phyloP scores from a whole-genome alignment of 2,329 filamentous ascomycete species.

The Diaporthe caulivora region DNA sequence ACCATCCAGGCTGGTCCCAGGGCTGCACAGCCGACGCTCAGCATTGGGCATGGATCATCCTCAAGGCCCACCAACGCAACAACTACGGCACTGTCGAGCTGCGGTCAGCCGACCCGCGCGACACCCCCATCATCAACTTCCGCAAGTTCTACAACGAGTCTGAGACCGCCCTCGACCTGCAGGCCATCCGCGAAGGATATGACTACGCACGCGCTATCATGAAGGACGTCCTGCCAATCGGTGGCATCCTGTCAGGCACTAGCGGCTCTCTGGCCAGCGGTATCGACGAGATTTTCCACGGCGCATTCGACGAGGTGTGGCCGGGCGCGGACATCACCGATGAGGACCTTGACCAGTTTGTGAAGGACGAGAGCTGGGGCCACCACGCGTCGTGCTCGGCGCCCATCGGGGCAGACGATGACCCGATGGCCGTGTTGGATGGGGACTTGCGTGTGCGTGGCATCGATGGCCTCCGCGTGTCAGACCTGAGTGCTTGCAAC shows the following conservation, averaged over 20 bases:
- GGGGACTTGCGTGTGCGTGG: constrained; percentile 21
- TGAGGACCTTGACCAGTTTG: constrained; percentile 24
- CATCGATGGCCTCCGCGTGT: constrained; percentile 23
- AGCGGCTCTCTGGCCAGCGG: constrained; percentile 1
- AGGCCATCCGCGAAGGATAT: constrained; percentile 55
- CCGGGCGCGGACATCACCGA: constrained; percentile 9
- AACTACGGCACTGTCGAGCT: constrained; percentile 42
- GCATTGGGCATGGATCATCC: constrained; percentile 42
- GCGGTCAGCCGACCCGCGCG: constrained; percentile 41
- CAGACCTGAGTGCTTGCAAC: constrained; percentile 22
- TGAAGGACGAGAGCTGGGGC: constrained; percentile 30
- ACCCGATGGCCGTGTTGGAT: constrained; percentile 33
- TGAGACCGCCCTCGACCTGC: constrained; percentile 53
- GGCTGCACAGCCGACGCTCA: constrained; percentile 32
- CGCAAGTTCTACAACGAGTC: constrained; percentile 62
- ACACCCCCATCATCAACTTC: constrained; percentile 56
- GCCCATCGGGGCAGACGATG: constrained; percentile 10
- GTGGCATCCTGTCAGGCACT: neutral
- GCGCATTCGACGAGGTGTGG: constrained; percentile 26
- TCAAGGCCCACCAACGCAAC: constrained; percentile 45
- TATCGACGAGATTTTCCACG: constrained; percentile 28
- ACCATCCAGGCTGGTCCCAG: constrained; percentile 42
- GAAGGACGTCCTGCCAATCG: constrained; percentile 23
- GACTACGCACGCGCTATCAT: constrained; percentile 26
- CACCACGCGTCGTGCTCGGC: constrained; percentile 30